phyloP scores from a whole-genome alignment of 2,329 filamentous ascomycete species.

The Mollisia scopiformis region DNA sequence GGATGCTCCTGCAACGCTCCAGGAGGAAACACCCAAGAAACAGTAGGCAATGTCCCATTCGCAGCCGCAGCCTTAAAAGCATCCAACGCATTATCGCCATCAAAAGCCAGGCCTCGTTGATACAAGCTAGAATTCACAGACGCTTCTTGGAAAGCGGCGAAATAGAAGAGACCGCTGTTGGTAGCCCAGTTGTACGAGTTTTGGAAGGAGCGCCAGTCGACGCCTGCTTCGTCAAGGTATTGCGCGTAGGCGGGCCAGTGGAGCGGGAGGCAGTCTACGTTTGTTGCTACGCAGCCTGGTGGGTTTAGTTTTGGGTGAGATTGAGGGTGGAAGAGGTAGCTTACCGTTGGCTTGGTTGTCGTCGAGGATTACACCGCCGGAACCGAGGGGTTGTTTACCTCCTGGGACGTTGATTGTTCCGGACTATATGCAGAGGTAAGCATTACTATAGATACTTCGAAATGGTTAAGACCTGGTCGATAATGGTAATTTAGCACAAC shows the following conservation, averaged over 20 bases:
- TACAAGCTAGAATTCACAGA: constrained; percentile 40
- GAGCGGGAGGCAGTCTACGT: constrained; percentile 47
- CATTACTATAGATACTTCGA: no score
- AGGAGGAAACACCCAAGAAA: constrained; percentile 53
- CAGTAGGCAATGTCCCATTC: constrained; percentile 51
- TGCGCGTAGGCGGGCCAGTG: constrained; percentile 49
- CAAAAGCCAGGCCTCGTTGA: constrained; percentile 39
- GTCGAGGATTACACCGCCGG: constrained; percentile 44
- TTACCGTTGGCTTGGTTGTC: constrained; percentile 43
- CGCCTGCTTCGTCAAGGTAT: constrained; percentile 43
- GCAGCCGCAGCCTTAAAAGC: constrained; percentile 51
- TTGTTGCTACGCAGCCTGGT: constrained; percentile 42
- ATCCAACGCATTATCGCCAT: constrained; percentile 35
- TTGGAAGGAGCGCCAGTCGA: constrained; percentile 49
- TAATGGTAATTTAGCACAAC: no score
- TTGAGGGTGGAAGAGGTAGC: background rate
- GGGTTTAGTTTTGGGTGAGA: constrained; percentile 9
- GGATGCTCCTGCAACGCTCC: constrained; percentile 54
- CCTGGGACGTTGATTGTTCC: constrained; percentile 47
- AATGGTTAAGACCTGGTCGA: no score
- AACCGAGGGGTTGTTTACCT: constrained; percentile 38
- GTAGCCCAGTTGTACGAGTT: constrained; percentile 49
- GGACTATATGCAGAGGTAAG: constrained; percentile 28
- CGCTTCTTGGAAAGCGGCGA: constrained; percentile 48
- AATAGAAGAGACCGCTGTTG: constrained; percentile 44